phyloP scores from a whole-genome alignment of 345 rosid genomes.

The Dipteronia dyeriana region DNA sequence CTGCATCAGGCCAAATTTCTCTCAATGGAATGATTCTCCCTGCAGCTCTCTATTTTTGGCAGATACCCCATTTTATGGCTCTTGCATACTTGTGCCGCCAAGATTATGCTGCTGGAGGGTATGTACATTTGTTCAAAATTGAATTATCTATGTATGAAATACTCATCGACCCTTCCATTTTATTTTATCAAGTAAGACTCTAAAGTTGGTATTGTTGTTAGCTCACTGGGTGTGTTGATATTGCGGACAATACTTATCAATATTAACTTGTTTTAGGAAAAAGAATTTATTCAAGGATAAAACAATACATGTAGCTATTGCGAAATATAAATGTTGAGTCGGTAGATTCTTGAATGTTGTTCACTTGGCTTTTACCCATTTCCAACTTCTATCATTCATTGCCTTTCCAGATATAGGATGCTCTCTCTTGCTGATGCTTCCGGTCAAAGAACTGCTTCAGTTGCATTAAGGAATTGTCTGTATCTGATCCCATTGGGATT shows the following conservation, averaged over 20 bases:
- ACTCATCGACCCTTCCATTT: neutral
- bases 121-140: conserved; percentile 27
- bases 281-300: neutral
- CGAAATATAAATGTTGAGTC: neutral
- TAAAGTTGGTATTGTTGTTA: neutral
- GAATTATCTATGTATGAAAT: neutral
- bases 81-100: conserved; percentile 80
- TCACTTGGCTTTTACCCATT: neutral
- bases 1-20: conserved; percentile 78
- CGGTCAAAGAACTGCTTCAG: conserved; percentile 74
- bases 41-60: conserved; percentile 97
- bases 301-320: neutral
- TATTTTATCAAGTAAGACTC: neutral
- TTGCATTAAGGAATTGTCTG: conserved; percentile 85
- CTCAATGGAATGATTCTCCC: conserved; percentile 79
- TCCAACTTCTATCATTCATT: conserved; percentile 2
- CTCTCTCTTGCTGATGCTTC: conserved; percentile 85
- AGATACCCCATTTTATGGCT: conserved; percentile 99
- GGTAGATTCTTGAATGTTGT: neutral
- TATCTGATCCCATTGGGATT: conserved; percentile 85
- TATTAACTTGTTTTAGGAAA: neutral
- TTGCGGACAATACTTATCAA: neutral
- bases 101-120: conserved; percentile 99
- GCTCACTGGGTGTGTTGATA: neutral
- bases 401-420: conserved; percentile 71